Conservation (phyloP, 208 protist species). For the Acanthamoeba culbertsoni region DNA sequence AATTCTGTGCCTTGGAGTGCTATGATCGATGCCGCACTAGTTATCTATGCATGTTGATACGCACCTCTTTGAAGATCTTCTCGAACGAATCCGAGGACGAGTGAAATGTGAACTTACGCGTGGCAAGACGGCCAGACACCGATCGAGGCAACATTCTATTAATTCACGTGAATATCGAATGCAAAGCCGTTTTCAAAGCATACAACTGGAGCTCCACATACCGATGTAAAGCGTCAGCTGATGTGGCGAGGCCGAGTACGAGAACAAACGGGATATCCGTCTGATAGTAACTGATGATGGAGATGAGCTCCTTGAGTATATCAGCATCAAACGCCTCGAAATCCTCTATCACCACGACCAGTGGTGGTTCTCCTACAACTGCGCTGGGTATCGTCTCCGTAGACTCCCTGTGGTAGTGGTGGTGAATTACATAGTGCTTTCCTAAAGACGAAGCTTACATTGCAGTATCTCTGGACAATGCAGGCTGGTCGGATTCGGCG, state of each 20-base stretch:
- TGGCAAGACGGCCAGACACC: not conserved
- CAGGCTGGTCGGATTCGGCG: not conserved
- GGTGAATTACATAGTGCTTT: not conserved
- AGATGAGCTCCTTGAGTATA: conserved; percentile 32
- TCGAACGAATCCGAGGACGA: not conserved
- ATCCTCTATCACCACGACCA: not conserved
- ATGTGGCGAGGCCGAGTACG: not conserved
- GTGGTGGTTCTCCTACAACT: not conserved
- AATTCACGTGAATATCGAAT: not conserved
- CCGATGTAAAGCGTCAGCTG: not conserved
- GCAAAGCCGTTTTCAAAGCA: not conserved
- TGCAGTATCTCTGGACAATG: not conserved
- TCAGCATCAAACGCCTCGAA: conserved; percentile 5
- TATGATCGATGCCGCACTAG: not conserved
- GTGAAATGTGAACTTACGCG: conserved; percentile 12
- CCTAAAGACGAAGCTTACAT: not conserved
- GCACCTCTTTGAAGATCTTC: not conserved
- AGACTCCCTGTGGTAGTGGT: not conserved
- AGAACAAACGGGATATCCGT: not conserved
- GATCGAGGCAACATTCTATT: not conserved
- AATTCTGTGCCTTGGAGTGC: not conserved
- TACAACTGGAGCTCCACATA: not conserved
- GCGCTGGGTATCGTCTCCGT: not conserved
- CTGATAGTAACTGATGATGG: conserved; percentile 11
- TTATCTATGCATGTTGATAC: not conserved